Conservation (phyloP, 768 basidiomycete species). For the Termitomyces titanicus region DNA sequence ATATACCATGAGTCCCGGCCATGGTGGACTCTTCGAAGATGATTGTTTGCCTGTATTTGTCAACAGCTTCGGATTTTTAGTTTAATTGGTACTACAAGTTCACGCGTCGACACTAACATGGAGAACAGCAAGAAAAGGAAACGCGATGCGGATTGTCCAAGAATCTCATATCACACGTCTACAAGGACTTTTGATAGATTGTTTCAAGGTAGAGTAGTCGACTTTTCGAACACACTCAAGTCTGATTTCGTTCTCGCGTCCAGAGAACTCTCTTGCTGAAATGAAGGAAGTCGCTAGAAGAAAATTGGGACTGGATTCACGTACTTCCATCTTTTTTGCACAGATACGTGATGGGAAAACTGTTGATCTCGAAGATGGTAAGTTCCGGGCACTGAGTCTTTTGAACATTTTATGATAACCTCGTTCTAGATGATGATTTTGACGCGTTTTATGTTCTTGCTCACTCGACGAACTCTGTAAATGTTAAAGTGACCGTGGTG, state of each 20-base stretch:
- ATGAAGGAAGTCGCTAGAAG: slow-evolving; percentile 53
- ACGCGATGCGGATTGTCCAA: slow-evolving; percentile 35
- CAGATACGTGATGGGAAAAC: slow-evolving; percentile 52
- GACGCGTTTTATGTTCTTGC: slow-evolving; percentile 61
- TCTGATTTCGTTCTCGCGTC: neutral
- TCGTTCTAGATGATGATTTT: slow-evolving; percentile 67
- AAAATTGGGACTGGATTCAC: slow-evolving; percentile 51
- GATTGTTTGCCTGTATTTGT: slow-evolving; percentile 34
- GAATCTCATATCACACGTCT: slow-evolving; percentile 42
- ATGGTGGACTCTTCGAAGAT: slow-evolving; percentile 26
- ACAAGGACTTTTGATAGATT: slow-evolving; percentile 48
- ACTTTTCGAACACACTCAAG: neutral
- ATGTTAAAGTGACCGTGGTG: slow-evolving; percentile 36
- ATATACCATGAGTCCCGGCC: slow-evolving; percentile 39
- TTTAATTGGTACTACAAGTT: neutral
- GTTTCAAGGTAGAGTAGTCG: slow-evolving; percentile 40
- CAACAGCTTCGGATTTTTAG: slow-evolving; percentile 12
- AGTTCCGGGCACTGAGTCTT: slow-evolving; percentile 13
- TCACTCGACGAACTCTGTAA: slow-evolving; percentile 26
- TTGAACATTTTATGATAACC: neutral
- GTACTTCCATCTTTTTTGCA: slow-evolving; percentile 32
- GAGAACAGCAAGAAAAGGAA: slow-evolving; percentile 39
- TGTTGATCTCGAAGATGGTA: slow-evolving; percentile 79
- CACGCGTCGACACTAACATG: slow-evolving; percentile 25
- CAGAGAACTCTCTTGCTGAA: slow-evolving; percentile 61